These are phyloP conservation scores for Candida morakotiae DNA, from an alignment of 805 yeast genomes.

Conservation along the genomic window DNA sequence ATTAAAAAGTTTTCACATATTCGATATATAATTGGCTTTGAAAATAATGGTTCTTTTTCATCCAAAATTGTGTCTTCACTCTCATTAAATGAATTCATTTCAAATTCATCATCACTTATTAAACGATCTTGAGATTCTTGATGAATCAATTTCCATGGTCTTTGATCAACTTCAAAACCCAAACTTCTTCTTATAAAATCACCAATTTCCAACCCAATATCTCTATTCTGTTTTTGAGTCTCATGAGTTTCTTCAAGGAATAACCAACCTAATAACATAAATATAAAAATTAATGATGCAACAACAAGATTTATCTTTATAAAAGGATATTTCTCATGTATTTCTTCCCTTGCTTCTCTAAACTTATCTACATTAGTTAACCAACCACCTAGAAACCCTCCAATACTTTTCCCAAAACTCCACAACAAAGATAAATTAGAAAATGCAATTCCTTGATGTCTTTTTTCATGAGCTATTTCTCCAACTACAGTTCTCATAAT, in stretches of 20 bases:
- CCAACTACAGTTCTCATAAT: constrained; percentile 62
- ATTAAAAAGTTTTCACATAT: constrained; percentile 36
- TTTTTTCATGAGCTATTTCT: constrained; percentile 51
- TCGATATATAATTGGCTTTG: constrained; percentile 25
- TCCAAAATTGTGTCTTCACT: not conserved
- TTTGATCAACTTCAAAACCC: constrained; percentile 20
- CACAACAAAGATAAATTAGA: constrained; percentile 58
- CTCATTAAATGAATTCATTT: constrained; percentile 1
- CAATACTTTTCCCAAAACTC: constrained; percentile 59
- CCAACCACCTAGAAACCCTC: constrained; percentile 52
- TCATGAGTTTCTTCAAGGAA: constrained; percentile 37
- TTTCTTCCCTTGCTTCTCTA: not conserved
- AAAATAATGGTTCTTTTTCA: constrained; percentile 3
- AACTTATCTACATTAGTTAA: constrained; percentile 1
- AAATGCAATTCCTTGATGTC: constrained; percentile 62
- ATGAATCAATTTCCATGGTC: constrained; percentile 24
- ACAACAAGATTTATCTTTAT: constrained; percentile 38
- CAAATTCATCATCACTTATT: constrained; percentile 1
- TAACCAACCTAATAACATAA: constrained; percentile 25
- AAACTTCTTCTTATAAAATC: constrained; percentile 21
- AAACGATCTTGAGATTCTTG: not conserved
- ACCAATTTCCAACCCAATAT: constrained; percentile 35
- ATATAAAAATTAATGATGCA: constrained; percentile 19
- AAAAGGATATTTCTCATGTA: constrained; percentile 24
- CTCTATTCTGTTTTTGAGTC: constrained; percentile 17